Conservation (phyloP, 306 rosid species). For the Lathyrus aphaca region DNA sequence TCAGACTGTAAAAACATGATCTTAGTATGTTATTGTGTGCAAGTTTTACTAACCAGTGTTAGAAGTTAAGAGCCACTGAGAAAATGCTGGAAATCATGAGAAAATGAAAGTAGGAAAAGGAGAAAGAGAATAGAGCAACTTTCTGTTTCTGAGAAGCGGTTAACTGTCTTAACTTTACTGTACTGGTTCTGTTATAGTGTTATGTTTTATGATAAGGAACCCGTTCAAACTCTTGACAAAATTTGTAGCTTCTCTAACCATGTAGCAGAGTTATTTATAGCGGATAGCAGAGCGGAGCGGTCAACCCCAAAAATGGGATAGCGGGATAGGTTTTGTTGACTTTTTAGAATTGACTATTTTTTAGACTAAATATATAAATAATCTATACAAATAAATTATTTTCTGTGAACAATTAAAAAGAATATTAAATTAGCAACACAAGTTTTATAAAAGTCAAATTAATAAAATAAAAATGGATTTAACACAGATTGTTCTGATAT, state of each 20-base stretch:
- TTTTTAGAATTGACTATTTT: too few species aligned
- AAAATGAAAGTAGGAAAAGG: not conserved
- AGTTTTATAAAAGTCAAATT: too few species aligned
- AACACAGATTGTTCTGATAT: too few species aligned
- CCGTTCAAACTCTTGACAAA: not conserved
- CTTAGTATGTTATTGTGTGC: not conserved
- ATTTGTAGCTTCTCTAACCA: not conserved
- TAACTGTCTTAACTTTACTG: conserved; percentile 7
- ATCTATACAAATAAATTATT: too few species aligned
- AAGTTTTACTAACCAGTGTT: not conserved
- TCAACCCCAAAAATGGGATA: too few species aligned
- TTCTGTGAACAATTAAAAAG: too few species aligned
- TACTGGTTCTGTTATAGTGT: not conserved
- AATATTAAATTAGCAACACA: too few species aligned
- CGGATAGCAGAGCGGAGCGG: too few species aligned
- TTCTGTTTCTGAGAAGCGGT: conserved; percentile 1
- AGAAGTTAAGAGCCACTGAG: not conserved
- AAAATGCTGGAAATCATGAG: not conserved
- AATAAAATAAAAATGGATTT: too few species aligned
- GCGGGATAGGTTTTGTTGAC: too few species aligned
- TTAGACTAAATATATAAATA: too few species aligned
- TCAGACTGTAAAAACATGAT: conserved; percentile 6
- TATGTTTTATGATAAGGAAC: not conserved
- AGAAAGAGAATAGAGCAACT: not conserved
- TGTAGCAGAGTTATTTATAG: too few species aligned